phyloP scores from a whole-genome alignment of 495 filamentous ascomycete species.

The Hypoxylon subgilvum region DNA sequence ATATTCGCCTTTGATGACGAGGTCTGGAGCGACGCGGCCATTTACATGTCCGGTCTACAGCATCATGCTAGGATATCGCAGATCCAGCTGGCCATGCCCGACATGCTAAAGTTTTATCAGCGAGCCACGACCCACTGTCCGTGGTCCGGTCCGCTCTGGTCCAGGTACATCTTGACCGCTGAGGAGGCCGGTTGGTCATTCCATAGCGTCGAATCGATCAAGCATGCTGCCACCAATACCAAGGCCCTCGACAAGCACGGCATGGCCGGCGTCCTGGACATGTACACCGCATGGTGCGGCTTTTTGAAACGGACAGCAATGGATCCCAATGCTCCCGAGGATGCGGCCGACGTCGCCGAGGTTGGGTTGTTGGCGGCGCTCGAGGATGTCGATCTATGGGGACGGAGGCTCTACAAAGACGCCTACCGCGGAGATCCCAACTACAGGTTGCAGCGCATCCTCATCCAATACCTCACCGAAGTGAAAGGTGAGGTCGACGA shows the following conservation, averaged over 20 bases:
- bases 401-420: slow-evolving; percentile 75
- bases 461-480: slow-evolving; percentile 87
- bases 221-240: slow-evolving; percentile 86
- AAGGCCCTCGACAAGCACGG: slow-evolving; percentile 73
- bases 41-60: slow-evolving; percentile 63
- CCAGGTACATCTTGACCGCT: slow-evolving; percentile 80
- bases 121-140: slow-evolving; percentile 86
- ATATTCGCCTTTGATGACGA: slow-evolving; percentile 70
- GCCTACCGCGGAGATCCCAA: slow-evolving; percentile 80
- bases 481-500: slow-evolving; percentile 66
- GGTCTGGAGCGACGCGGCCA: slow-evolving; percentile 82
- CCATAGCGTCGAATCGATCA: slow-evolving; percentile 82
- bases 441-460: slow-evolving; percentile 86
- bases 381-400: slow-evolving; percentile 79
- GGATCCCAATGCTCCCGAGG: slow-evolving; percentile 75
- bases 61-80: slow-evolving; percentile 40
- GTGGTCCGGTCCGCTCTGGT: slow-evolving; percentile 90
- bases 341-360: slow-evolving; percentile 88
- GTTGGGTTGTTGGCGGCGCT: slow-evolving; percentile 84
- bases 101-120: slow-evolving; percentile 58
- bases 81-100: slow-evolving; percentile 46
- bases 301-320: slow-evolving; percentile 86
- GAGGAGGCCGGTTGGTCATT: slow-evolving; percentile 78
- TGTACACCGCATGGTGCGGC: slow-evolving; percentile 91
- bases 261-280: slow-evolving; percentile 83